Evolutionary conservation across 768 basidiomycete species (phyloP).

Genomic region (Tricholoma saponaceum): DNA sequence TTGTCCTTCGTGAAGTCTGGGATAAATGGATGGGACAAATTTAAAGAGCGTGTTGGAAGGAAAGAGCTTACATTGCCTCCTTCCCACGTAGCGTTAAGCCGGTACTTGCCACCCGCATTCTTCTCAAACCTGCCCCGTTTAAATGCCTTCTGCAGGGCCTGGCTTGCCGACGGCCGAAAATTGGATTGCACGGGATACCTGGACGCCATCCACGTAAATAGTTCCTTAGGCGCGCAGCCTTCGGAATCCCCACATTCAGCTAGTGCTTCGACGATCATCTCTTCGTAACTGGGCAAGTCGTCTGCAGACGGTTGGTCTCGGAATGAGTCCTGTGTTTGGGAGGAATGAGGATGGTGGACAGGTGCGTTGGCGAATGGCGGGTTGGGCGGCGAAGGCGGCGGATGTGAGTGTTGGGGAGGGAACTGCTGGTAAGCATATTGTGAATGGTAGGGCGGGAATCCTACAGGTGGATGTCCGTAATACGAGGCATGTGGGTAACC

Average conservation of each 20-base stretch:
- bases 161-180: constrained; percentile 85
- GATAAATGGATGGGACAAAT: background rate
- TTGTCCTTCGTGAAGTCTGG: constrained; percentile 76
- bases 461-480: constrained; percentile 45
- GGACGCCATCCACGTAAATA: constrained; percentile 82
- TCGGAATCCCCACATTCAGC: constrained; percentile 63
- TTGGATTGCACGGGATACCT: constrained; percentile 84
- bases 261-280: constrained; percentile 86
- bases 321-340: constrained; percentile 19
- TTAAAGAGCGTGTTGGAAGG: background rate
- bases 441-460: constrained; percentile 37
- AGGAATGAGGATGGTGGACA: constrained; percentile 20
- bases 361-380: constrained; percentile 32
- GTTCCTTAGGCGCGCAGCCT: constrained; percentile 76
- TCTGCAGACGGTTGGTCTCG: constrained; percentile 27
- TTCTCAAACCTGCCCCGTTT: constrained; percentile 81
- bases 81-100: constrained; percentile 74
- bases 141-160: constrained; percentile 84
- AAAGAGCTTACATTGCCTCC: constrained; percentile 59
- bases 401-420: constrained; percentile 38
- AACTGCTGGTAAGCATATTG: constrained; percentile 11
- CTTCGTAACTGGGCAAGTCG: constrained; percentile 83
- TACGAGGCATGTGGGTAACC: constrained; percentile 68
- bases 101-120: constrained; percentile 66
- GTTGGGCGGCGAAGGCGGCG: constrained; percentile 33